Evolutionary conservation across 140 eudicot species (phyloP), one percentile per base, ranked within the genome.

Genomic region (Anethum foeniculum): DNA sequence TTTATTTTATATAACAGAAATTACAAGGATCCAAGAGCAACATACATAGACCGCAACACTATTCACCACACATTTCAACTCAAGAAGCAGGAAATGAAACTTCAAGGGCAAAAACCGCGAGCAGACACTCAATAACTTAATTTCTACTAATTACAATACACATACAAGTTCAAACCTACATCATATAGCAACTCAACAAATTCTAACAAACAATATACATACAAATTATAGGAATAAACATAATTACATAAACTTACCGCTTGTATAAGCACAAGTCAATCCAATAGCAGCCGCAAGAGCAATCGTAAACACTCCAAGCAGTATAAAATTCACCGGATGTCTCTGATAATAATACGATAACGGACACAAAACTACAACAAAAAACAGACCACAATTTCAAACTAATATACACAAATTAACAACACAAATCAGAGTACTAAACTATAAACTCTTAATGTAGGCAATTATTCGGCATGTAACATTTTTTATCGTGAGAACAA

Each of bases 291-390:
- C 71, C 18, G 71, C 71, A 1, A 62, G 34, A 62, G 71, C 18
- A 62, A 39, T 90, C 25, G 98, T 94, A 84, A 94, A 94, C 54
- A 92, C 34, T 16, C 82, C 90, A 32, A 94, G 98, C 21, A 94
- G 89, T 15, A 94, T 0, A 51, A 84, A 92, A 80, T 94, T 92
- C 80, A 89, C 76, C 21, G 97, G 97, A 82, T 94, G 97, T 58
- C 81, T 87, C 88, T 88, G 88, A 76, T 86, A 86, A 56, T 91
- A 93, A 79, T 85, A 87, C 46, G 80, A 86, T 87, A 94, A 85
- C 16, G 96, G 98, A 67, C 90, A 90, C 81, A 94, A 34, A 1
- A 85, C 96, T 92, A 85, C 77, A 68, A 27, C 38, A 32, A 67
- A 0, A 81, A 75, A 12, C 49, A 13, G 72, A 75, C 69, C 41